Evolutionary conservation across 257 asterid species (phyloP).

Genomic region (Galeopsis tetrahit): DNA sequence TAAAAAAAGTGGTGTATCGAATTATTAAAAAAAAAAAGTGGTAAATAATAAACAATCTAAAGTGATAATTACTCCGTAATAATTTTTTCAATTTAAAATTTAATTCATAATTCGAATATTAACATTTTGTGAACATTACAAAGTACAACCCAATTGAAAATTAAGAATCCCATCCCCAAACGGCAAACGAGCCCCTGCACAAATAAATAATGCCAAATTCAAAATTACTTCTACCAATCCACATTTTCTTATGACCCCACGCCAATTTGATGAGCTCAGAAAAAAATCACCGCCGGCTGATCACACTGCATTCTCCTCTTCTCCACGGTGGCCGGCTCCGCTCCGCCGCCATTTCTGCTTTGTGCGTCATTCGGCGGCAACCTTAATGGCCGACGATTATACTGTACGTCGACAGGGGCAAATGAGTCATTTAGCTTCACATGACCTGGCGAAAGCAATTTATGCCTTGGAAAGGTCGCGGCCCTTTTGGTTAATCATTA

Average conservation of each 20-base stretch:
- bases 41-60: too few species aligned
- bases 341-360: constrained; percentile 2
- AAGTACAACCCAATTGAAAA: too few species aligned
- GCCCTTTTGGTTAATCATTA: constrained; percentile 26
- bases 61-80: too few species aligned
- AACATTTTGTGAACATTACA: too few species aligned
- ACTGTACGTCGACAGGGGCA: constrained; percentile 26
- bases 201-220: constrained; percentile 5
- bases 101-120: too few species aligned
- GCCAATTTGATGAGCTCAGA: too few species aligned
- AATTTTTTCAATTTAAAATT: too few species aligned
- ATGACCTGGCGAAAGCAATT: constrained; percentile 37
- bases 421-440: constrained; percentile 31
- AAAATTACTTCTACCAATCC: constrained; percentile 32
- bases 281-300: not conserved
- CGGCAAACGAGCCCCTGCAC: too few species aligned
- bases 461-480: constrained; percentile 33
- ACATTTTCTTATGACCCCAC: not conserved
- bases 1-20: too few species aligned
- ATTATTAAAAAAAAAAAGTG: too few species aligned
- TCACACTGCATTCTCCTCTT: not conserved
- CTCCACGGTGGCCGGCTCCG: constrained; percentile 4
- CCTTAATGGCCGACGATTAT: too few species aligned
- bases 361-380: not conserved
- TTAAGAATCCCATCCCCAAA: too few species aligned